Conservation (phyloP, 208 protist genomes). For the Novymonas esmeraldas region DNA sequence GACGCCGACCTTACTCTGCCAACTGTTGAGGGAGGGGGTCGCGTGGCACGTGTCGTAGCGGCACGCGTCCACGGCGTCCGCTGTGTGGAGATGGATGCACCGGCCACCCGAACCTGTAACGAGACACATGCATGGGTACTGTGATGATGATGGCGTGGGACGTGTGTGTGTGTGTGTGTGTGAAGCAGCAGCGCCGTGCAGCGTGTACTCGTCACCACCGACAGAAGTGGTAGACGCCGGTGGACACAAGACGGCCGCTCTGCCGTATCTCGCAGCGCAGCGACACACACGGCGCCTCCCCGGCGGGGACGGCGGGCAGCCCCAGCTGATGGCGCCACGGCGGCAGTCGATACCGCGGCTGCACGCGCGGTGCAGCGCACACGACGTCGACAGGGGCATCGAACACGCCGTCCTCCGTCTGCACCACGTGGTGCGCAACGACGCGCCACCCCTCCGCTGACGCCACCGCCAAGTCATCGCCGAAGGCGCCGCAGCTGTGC, state of each 20-base stretch:
- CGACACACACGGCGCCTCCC: conserved; percentile 41
- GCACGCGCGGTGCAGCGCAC: conserved; percentile 55
- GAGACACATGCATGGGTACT: no score
- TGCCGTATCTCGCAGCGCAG: conserved; percentile 79
- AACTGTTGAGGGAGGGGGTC: no score
- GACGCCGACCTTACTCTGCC: no score
- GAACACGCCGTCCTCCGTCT: conserved; percentile 47
- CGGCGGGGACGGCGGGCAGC: conserved; percentile 30
- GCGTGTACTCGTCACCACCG: background rate
- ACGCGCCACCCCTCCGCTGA: conserved; percentile 35
- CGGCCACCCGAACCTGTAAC: no score
- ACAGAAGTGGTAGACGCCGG: conserved; percentile 62
- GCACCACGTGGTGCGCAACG: conserved; percentile 54
- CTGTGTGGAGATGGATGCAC: no score
- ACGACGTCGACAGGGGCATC: conserved; percentile 57
- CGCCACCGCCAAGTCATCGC: background rate
- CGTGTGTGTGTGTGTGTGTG: background rate
- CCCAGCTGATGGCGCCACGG: conserved; percentile 78
- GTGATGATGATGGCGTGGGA: no score
- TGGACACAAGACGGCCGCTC: conserved; percentile 32
- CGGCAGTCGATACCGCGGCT: conserved; percentile 55
- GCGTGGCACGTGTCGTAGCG: no score
- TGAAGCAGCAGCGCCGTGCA: background rate
- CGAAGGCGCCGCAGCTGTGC: conserved; percentile 12
- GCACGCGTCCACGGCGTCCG: no score